Conservation (phyloP, 1,139 yeast species). For the Meyerozyma carpophila region DNA sequence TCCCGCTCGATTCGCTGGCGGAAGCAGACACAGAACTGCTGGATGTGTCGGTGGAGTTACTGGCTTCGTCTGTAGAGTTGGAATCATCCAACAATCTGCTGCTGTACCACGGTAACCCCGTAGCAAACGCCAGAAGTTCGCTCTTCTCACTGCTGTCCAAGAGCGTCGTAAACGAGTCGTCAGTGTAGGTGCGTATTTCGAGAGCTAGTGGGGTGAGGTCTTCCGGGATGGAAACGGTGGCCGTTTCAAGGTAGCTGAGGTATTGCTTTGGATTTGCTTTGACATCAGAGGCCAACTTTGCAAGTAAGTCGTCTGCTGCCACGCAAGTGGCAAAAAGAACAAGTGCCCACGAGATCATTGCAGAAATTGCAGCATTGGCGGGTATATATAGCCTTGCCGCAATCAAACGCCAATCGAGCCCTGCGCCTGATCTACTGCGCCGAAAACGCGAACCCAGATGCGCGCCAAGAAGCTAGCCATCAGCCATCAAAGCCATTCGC, state of each 20-base stretch:
- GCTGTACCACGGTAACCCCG: constrained; percentile 40
- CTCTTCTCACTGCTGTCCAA: constrained; percentile 15
- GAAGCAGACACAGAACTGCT: not conserved
- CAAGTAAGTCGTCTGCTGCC: constrained; percentile 7
- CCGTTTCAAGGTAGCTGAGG: constrained; percentile 19
- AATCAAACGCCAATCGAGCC: too few relatives aligned
- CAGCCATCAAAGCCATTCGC: too few relatives aligned
- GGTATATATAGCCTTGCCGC: not conserved
- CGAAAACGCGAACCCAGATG: not conserved
- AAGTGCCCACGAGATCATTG: not conserved
- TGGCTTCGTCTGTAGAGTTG: not conserved
- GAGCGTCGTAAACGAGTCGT: constrained; percentile 37
- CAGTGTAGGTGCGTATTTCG: constrained; percentile 33
- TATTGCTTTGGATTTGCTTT: constrained; percentile 18
- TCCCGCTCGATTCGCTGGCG: not conserved
- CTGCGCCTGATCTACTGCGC: not conserved
- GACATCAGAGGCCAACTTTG: constrained; percentile 25
- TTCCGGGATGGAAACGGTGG: constrained; percentile 17
- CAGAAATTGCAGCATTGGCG: not conserved
- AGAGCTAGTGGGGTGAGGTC: constrained; percentile 20
- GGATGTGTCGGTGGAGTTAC: not conserved
- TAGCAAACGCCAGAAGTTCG: constrained; percentile 25
- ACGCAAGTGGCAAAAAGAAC: not conserved
- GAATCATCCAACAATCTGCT: constrained; percentile 9
- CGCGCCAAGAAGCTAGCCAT: too few relatives aligned